A percentile compares a stretch with the other conserved stretches of the same genome.
Evolutionary conservation across 2,329 filamentous ascomycete species (phyloP).

Genomic region (Phaeophleospora eucalypticola): DNA sequence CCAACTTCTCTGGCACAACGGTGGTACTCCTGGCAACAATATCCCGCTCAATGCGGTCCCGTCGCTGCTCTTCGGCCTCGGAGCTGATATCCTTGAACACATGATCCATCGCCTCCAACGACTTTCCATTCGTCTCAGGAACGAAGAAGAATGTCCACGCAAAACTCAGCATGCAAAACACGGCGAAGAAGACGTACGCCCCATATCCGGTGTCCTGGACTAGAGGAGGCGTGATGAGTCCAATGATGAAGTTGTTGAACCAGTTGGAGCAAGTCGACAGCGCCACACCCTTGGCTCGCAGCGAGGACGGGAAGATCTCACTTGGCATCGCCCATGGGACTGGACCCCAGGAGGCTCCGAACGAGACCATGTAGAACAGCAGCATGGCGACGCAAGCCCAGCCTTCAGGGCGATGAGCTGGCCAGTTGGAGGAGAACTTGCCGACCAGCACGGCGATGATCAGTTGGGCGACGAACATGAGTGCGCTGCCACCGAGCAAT

Average conservation of each 20-base stretch:
- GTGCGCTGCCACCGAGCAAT: constrained; percentile 40
- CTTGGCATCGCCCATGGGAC: constrained; percentile 35
- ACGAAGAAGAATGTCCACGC: constrained; percentile 53
- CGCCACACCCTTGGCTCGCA: constrained; percentile 63
- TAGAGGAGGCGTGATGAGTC: constrained; percentile 30
- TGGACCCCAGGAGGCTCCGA: constrained; percentile 52
- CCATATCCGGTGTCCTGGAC: constrained; percentile 52
- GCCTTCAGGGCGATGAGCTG: constrained; percentile 47
- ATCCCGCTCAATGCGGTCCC: constrained; percentile 25
- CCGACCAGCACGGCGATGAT: constrained; percentile 54
- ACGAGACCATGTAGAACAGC: constrained; percentile 36
- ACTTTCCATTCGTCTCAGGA: constrained; percentile 53
- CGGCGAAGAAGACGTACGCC: constrained; percentile 58
- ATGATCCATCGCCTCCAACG: constrained; percentile 29
- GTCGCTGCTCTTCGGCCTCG: constrained; percentile 22
- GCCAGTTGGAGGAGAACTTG: constrained; percentile 44
- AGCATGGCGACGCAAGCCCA: constrained; percentile 30
- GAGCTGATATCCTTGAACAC: constrained; percentile 27
- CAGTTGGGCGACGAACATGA: constrained; percentile 47
- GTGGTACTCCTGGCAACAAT: constrained; percentile 12
- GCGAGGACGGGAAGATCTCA: constrained; percentile 61
- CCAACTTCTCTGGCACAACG: too few relatives aligned
- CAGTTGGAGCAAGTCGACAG: constrained; percentile 40
- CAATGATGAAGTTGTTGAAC: constrained; percentile 58
- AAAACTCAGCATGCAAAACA: constrained; percentile 49